A percentile compares a stretch with the other conserved stretches of the same genome.
These are phyloP conservation scores for Pluteus cervinus DNA, from an alignment of 768 basidiomycete species.

Conservation along the genomic window DNA sequence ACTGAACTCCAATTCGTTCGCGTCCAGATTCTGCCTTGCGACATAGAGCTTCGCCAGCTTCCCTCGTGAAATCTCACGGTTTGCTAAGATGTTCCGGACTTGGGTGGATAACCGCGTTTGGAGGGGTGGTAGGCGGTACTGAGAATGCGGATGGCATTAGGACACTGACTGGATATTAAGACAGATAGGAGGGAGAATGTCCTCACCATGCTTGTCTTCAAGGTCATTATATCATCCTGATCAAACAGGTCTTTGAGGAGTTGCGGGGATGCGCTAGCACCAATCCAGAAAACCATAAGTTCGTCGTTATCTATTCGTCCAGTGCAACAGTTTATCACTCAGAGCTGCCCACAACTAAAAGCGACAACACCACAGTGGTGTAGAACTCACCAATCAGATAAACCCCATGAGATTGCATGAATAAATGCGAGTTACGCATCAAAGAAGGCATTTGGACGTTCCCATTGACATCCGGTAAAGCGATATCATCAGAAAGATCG, in stretches of 20 bases:
- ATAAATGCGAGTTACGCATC: slow-evolving; percentile 78
- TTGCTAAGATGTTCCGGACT: slow-evolving; percentile 77
- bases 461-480: slow-evolving; percentile 58
- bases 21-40: slow-evolving; percentile 91
- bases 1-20: slow-evolving; percentile 88
- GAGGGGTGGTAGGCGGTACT: slow-evolving; percentile 69
- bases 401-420: slow-evolving; percentile 88
- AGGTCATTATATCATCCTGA: slow-evolving; percentile 65
- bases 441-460: slow-evolving; percentile 62
- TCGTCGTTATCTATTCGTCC: slow-evolving; percentile 75
- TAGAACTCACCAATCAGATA: slow-evolving; percentile 76
- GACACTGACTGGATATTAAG: background rate
- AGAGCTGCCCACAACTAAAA: background rate
- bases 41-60: slow-evolving; percentile 56
- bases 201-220: slow-evolving; percentile 68
- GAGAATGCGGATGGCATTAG: slow-evolving; percentile 3
- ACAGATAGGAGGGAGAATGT: background rate
- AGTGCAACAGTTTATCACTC: background rate
- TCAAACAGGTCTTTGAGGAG: slow-evolving; percentile 80
- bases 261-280: slow-evolving; percentile 74
- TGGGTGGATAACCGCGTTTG: slow-evolving; percentile 76
- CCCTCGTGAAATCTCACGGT: slow-evolving; percentile 52
- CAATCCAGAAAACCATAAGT: slow-evolving; percentile 85
- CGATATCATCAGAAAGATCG: slow-evolving; percentile 66
- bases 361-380: slow-evolving; percentile 3